phyloP scores from a whole-genome alignment of 2,329 filamentous ascomycete genomes.

The Neocatenulostroma microsporum region DNA sequence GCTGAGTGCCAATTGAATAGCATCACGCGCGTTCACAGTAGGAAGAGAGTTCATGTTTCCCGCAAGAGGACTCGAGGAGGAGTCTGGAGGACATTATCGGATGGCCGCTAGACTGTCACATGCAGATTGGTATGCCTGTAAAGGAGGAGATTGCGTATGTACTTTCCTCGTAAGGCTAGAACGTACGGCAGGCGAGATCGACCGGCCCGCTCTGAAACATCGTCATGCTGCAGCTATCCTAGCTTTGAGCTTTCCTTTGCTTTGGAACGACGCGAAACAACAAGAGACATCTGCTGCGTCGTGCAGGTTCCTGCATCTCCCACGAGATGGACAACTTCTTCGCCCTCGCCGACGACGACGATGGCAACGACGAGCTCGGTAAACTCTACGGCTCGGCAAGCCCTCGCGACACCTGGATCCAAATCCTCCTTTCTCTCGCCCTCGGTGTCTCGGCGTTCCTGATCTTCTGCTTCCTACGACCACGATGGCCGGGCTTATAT shows the following conservation, averaged over 20 bases:
- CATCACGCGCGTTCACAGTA: too few species aligned
- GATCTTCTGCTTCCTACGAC: constrained; percentile 72
- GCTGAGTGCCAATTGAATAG: background rate
- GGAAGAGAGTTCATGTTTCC: too few species aligned
- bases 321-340: constrained; percentile 7
- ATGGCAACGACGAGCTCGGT: constrained; percentile 12
- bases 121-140: too few species aligned
- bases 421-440: constrained; percentile 63
- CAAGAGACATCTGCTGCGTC: too few species aligned
- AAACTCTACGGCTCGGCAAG: constrained; percentile 27
- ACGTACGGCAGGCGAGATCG: too few species aligned
- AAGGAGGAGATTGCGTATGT: too few species aligned
- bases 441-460: constrained; percentile 66
- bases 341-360: constrained; percentile 12
- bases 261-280: background rate
- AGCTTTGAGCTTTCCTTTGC: background rate
- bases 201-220: too few species aligned
- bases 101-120: too few species aligned
- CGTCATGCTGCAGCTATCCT: background rate
- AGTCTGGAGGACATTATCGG: too few species aligned
- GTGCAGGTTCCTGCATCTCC: too few species aligned
- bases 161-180: too few species aligned
- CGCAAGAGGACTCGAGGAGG: too few species aligned
- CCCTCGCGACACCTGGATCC: constrained; percentile 45
- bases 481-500: constrained; percentile 86